These are phyloP conservation scores for Phytomonas sp. DNA, from an alignment of 208 protist genomes.

Conservation along the genomic window DNA sequence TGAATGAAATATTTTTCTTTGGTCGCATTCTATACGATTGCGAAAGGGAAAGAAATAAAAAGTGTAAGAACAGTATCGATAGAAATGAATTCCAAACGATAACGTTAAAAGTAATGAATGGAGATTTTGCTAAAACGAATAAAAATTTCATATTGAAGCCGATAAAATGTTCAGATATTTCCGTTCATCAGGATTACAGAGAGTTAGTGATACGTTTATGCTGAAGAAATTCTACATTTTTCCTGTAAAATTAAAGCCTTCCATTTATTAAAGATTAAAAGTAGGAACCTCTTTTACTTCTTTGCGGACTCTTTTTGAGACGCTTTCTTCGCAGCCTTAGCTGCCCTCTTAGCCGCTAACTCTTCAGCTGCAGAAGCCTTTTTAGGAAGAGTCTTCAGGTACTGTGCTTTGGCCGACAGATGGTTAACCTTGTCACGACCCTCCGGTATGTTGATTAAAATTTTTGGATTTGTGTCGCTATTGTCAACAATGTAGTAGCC, in stretches of 20 bases:
- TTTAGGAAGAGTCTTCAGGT: conserved; percentile 69
- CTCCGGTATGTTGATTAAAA: conserved; percentile 81
- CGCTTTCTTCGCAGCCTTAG: conserved; percentile 84
- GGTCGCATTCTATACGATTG: conserved; percentile 26
- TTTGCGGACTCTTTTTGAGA: conserved; percentile 50
- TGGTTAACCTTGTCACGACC: conserved; percentile 89
- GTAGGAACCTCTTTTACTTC: background rate
- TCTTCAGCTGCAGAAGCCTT: conserved; percentile 66
- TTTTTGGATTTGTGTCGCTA: conserved; percentile 34
- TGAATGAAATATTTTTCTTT: conserved; percentile 61
- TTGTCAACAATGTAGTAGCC: conserved; percentile 97
- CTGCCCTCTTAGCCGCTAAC: conserved; percentile 71
- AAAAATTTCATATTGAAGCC: background rate
- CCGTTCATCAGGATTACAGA: background rate
- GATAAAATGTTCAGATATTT: background rate
- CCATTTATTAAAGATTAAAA: conserved; percentile 11
- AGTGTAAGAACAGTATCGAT: background rate
- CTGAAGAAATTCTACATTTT: conserved; percentile 1
- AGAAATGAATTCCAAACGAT: background rate
- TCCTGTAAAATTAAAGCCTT: background rate
- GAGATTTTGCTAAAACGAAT: background rate
- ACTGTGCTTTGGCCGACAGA: conserved; percentile 84
- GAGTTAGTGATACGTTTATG: conserved; percentile 3
- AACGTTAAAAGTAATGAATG: background rate
- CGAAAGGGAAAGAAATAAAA: conserved; percentile 5